Base-by-base conservation (phyloP, 208 protist genomes). In the Strigomonas culicis region DNA sequence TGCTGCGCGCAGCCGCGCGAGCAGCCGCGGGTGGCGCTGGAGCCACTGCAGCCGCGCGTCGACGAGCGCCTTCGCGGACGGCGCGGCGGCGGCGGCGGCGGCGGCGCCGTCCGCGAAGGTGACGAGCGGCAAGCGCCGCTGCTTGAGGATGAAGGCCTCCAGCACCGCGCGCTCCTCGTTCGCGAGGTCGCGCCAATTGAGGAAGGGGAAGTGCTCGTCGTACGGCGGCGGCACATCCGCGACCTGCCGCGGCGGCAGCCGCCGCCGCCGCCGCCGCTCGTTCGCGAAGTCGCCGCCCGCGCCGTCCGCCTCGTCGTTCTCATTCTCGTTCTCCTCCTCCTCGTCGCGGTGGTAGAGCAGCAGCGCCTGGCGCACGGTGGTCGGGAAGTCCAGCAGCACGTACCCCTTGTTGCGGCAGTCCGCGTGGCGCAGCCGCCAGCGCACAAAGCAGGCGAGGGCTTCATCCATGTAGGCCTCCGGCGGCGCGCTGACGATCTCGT, bases 381-480 rank as follows among this genome's bases (percentile, higher is more conserved):
- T 52, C 0, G 96, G 96, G 58, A 92, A 97, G 46, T 81, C 66
- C 34, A 90, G 78, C 17, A 98, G 68, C 7, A 98, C 84, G 73
- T 92, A 98, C 41, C 96, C 96, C 27, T 93, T 92, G 49, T 90
- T 95, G 17, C 62, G 74, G 65, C 92, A 97, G 44, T 90, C 84
- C 17, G 70, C 36, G 58, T 87, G 86, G 10, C 79, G 80, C 44
- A 98, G 65, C 24, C 93, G 86, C 86, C 90, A 95, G 32, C 88
- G 84, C 13, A 90, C 56, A 61, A 95, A 93, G 63, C 83, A 77
- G 28, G 89, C 84, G 13, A 97, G 52, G 8, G 86, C 82, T 36
- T 78, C 75, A 61, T 97, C 91, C 10, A 88, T 57, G 66, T 90
- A 95, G 30, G 51, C 62, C 39, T 39, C 51, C 47, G 58, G 24